Percentiles rank a stretch among this genome's conserved stretches.
Conservation (phyloP, 2,329 filamentous ascomycete genomes). For the Cytospora schulzeri region DNA sequence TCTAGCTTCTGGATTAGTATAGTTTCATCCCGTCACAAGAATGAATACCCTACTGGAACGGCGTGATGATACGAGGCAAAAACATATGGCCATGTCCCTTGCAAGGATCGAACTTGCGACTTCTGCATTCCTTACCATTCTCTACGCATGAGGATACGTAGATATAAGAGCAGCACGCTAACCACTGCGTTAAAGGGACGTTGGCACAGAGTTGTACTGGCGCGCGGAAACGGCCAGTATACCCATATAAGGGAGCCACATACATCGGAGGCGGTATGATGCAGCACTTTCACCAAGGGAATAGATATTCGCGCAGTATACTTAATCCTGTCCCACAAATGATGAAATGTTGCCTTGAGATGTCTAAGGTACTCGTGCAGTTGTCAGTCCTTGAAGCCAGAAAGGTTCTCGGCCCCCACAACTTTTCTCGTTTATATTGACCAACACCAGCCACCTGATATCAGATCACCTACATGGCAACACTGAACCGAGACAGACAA, state of each 20-base stretch:
- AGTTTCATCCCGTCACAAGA: background rate
- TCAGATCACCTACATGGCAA: background rate
- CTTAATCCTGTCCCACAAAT: background rate
- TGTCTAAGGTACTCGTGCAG: background rate
- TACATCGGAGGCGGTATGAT: background rate
- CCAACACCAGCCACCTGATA: too few relatives aligned
- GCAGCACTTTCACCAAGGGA: background rate
- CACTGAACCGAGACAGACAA: background rate
- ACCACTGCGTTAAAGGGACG: background rate
- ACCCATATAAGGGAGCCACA: background rate
- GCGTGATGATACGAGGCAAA: background rate
- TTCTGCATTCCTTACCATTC: background rate
- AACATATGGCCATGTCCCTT: background rate
- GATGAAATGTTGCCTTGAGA: background rate
- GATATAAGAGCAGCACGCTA: constrained; percentile 2
- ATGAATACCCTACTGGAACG: background rate
- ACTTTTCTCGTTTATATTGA: background rate
- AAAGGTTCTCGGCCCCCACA: background rate
- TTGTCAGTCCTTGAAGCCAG: background rate
- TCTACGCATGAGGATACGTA: background rate
- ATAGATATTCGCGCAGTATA: background rate
- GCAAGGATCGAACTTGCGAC: constrained; percentile 2
- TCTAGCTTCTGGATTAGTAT: too few relatives aligned
- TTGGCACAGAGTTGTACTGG: background rate
- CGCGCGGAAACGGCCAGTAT: background rate